Conservation (phyloP, 768 basidiomycete genomes). For the Rickenella mellea region DNA sequence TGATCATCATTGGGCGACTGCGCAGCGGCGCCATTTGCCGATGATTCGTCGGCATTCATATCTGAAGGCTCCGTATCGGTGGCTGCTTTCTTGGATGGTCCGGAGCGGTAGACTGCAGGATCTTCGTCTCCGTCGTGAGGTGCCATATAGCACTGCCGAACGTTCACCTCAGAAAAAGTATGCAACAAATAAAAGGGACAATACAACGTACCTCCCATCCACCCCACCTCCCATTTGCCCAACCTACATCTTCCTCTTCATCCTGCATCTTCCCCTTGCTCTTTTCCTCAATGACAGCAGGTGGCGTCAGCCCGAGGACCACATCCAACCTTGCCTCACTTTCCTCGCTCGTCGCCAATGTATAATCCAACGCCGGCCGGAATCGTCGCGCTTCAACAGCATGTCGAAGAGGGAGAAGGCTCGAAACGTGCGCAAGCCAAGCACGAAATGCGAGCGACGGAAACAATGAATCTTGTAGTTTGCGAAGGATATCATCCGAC, state of each 20-base stretch:
- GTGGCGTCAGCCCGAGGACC: constrained; percentile 78
- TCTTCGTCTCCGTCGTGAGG: constrained; percentile 93
- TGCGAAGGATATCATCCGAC: constrained; percentile 46
- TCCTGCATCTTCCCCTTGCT: constrained; percentile 15
- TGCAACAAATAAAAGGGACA: constrained; percentile 3
- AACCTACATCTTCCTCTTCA: constrained; percentile 30
- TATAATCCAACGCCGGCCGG: constrained; percentile 89
- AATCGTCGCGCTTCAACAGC: constrained; percentile 79
- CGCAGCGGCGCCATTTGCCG: constrained; percentile 10
- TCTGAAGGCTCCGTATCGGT: constrained; percentile 7
- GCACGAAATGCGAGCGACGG: constrained; percentile 76
- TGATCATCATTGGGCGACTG: constrained; percentile 7
- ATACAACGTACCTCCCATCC: constrained; percentile 76
- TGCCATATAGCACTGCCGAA: constrained; percentile 79
- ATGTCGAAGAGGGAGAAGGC: constrained; percentile 63
- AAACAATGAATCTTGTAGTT: constrained; percentile 71
- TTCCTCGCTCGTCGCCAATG: constrained; percentile 81
- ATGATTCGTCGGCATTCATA: constrained; percentile 9
- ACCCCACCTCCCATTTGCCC: constrained; percentile 75
- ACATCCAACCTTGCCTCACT: constrained; percentile 78
- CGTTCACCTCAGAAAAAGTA: not conserved
- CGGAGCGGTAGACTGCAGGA: constrained; percentile 82
- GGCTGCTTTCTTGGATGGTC: constrained; percentile 29
- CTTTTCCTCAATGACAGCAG: constrained; percentile 23
- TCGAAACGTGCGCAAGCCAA: constrained; percentile 74